A percentile compares a stretch with the other conserved stretches of the same genome.
These are phyloP conservation scores for Talaromyces liani DNA, from an alignment of 495 filamentous ascomycete genomes.

Conservation along the genomic window DNA sequence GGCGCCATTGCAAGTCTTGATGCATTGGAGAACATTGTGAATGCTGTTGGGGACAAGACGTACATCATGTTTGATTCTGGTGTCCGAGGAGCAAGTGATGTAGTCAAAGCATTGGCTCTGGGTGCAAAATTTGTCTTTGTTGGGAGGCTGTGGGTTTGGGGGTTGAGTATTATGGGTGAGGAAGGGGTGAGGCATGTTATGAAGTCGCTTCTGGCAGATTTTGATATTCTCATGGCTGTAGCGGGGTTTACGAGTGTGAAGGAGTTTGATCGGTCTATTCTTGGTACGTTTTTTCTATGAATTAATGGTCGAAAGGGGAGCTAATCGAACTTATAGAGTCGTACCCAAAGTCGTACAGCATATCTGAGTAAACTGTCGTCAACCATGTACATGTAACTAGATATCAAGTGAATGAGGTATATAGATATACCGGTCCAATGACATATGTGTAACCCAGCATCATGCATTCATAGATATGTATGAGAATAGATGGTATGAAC, in stretches of 20 bases:
- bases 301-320: not conserved
- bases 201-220: conserved; percentile 56
- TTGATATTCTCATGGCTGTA: conserved; percentile 61
- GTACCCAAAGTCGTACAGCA: conserved; percentile 30
- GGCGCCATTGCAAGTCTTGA: conserved; percentile 35
- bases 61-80: conserved; percentile 61
- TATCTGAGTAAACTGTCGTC: not conserved
- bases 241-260: conserved; percentile 48
- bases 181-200: conserved; percentile 56
- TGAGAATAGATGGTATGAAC: not conserved
- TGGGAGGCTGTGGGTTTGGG: conserved; percentile 60
- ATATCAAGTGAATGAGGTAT: not conserved
- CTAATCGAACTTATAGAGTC: conserved; percentile 22
- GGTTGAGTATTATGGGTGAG: conserved; percentile 52
- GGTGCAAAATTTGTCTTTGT: conserved; percentile 84
- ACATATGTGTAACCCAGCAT: not conserved
- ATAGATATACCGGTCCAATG: not conserved
- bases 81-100: conserved; percentile 50
- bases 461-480: not conserved
- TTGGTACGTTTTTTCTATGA: conserved; percentile 22
- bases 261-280: conserved; percentile 38
- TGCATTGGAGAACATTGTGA: conserved; percentile 55
- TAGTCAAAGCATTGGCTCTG: conserved; percentile 81
- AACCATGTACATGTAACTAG: not conserved
- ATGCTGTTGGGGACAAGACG: conserved; percentile 45